Evolutionary conservation across 108 stramenopile genomes (phyloP).

Genomic region (Cyclotella distinguenda): DNA sequence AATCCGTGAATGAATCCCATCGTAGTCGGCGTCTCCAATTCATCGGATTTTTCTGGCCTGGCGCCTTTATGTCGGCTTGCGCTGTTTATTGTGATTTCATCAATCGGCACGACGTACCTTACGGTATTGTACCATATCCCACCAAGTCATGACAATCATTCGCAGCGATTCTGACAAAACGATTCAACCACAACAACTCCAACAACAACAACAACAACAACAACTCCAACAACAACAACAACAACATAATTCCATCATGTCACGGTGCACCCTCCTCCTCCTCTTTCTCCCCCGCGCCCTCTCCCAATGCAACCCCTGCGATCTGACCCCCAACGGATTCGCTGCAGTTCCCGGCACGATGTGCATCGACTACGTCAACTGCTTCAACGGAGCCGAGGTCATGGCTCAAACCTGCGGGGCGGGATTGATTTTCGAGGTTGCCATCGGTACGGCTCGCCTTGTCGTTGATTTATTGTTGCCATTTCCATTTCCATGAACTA

Average conservation of each 20-base stretch:
- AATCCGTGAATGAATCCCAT: no score
- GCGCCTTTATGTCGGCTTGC: no score
- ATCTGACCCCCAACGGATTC: conserved; percentile 6
- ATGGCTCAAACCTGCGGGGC: not conserved
- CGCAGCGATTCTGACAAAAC: not conserved
- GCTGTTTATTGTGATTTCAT: no score
- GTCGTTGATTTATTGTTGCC: not conserved
- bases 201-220: not conserved
- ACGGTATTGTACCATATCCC: no score
- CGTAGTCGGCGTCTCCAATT: no score
- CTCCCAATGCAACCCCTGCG: conserved; percentile 7
- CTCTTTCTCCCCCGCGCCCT: not conserved
- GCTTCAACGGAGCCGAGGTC: not conserved
- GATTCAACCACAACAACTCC: not conserved
- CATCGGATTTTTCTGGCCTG: no score
- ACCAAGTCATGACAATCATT: not conserved
- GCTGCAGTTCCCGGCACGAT: conserved; percentile 5
- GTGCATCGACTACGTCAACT: conserved; percentile 8
- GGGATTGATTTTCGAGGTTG: not conserved
- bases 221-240: not conserved
- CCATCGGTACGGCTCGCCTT: not conserved
- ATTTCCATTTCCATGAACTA: not conserved
- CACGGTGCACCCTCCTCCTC: not conserved
- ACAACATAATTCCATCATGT: no score
- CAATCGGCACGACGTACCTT: no score